phyloP scores from a whole-genome alignment of 2,329 filamentous ascomycete genomes.

The Fusarium tuaranense region DNA sequence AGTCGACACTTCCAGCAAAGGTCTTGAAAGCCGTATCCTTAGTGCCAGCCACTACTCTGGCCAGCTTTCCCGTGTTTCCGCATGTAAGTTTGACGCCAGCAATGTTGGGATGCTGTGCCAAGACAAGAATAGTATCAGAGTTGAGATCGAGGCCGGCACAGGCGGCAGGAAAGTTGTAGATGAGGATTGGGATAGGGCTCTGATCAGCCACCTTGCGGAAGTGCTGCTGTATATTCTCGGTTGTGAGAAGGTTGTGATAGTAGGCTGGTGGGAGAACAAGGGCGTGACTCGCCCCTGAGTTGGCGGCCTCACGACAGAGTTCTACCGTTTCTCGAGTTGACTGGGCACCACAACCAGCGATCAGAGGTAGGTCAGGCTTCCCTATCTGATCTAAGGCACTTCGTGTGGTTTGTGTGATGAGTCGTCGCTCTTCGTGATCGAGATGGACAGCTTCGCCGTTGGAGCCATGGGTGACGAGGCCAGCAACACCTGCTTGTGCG shows the following conservation, averaged over 20 bases:
- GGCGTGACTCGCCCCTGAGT: conserved; percentile 74
- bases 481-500: conserved; percentile 71
- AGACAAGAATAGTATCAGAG: conserved; percentile 66
- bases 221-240: conserved; percentile 67
- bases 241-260: conserved; percentile 71
- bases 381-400: conserved; percentile 69
- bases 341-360: conserved; percentile 77
- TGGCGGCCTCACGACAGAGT: conserved; percentile 72
- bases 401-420: conserved; percentile 71
- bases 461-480: conserved; percentile 76
- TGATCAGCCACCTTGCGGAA: conserved; percentile 71
- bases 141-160: conserved; percentile 67
- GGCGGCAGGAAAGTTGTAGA: conserved; percentile 74
- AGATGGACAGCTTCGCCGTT: conserved; percentile 82
- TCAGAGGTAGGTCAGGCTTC: conserved; percentile 67
- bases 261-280: conserved; percentile 77
- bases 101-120: conserved; percentile 68
- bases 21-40: conserved; percentile 67
- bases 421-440: conserved; percentile 71
- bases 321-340: conserved; percentile 76
- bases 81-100: conserved; percentile 73
- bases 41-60: conserved; percentile 60
- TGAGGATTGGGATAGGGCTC: conserved; percentile 68
- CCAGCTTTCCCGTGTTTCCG: conserved; percentile 72
- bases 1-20: conserved; percentile 79